These are phyloP conservation scores for Claviceps purpurea DNA, from an alignment of 2,329 filamentous ascomycete genomes.

Conservation along the genomic window DNA sequence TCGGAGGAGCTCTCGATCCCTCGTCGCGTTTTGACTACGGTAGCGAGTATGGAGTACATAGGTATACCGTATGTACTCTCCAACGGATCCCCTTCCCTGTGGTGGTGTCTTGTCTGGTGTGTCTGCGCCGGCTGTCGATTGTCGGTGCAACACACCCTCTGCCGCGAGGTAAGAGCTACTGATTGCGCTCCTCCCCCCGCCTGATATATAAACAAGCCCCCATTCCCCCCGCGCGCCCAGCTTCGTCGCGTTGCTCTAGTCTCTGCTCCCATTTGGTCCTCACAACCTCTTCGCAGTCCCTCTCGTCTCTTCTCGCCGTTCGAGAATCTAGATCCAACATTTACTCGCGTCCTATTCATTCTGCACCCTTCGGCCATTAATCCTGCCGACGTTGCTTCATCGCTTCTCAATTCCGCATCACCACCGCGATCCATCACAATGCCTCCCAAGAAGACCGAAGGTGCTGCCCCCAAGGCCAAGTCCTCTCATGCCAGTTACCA, in stretches of 20 bases:
- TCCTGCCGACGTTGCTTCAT: constrained; percentile 1
- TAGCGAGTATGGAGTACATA: no score
- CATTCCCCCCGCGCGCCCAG: constrained; percentile 38
- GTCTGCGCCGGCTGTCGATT: not conserved
- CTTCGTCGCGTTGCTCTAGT: constrained; percentile 22
- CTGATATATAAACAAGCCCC: constrained; percentile 49
- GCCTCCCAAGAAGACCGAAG: constrained; percentile 45
- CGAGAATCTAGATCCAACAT: constrained; percentile 7
- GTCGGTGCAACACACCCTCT: constrained; percentile 1
- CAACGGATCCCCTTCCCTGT: not conserved
- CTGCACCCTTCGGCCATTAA: not conserved
- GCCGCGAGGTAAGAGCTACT: constrained; percentile 21
- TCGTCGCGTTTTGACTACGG: not conserved
- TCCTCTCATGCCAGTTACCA: constrained; percentile 45
- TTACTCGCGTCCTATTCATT: constrained; percentile 12
- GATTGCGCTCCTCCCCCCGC: constrained; percentile 43
- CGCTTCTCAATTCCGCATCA: constrained; percentile 10
- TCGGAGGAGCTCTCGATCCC: not conserved
- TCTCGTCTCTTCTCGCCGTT: constrained; percentile 9
- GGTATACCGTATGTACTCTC: no score
- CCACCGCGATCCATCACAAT: constrained; percentile 27
- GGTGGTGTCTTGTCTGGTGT: not conserved
- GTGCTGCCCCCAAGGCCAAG: constrained; percentile 30
- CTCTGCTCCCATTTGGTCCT: constrained; percentile 14
- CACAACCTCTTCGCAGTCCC: constrained; percentile 14